phyloP scores from a whole-genome alignment of 495 filamentous ascomycete genomes.

The Podospora australis region DNA sequence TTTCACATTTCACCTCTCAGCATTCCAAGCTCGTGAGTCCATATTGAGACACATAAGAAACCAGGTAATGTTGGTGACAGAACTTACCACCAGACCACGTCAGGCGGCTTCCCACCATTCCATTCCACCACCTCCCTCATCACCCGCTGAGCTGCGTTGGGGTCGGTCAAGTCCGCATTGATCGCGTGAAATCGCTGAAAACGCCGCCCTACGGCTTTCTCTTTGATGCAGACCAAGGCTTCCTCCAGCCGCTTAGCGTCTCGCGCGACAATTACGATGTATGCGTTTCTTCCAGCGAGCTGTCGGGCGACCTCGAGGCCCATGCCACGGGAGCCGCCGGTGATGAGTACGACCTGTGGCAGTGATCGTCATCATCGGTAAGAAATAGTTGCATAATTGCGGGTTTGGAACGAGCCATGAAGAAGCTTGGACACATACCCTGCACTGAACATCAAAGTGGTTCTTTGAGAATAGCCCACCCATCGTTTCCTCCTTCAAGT shows the following conservation, averaged over 20 bases:
- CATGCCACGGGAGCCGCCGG: conserved; percentile 80
- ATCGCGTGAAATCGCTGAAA: conserved; percentile 71
- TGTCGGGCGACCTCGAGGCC: conserved; percentile 61
- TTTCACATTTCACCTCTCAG: no score
- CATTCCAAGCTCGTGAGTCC: no score
- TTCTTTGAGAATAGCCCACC: conserved; percentile 40
- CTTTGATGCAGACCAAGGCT: conserved; percentile 55
- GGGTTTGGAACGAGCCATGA: not conserved
- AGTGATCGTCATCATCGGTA: not conserved
- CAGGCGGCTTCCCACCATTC: conserved; percentile 63
- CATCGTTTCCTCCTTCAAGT: no score
- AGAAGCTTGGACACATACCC: conserved; percentile 40
- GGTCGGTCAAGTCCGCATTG: conserved; percentile 63
- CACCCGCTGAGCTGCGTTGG: conserved; percentile 55
- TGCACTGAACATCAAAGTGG: conserved; percentile 63
- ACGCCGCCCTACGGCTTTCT: conserved; percentile 41
- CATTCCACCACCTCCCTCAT: conserved; percentile 60
- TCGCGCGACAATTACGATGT: conserved; percentile 70
- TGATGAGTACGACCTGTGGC: conserved; percentile 73
- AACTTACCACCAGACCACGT: conserved; percentile 86
- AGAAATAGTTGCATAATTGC: not conserved
- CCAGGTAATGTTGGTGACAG: no score
- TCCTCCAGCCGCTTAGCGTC: conserved; percentile 55
- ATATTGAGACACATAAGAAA: no score
- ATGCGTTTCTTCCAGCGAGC: conserved; percentile 69